Base-by-base conservation (phyloP, 805 yeast species). In the Starmerella roubikii region DNA sequence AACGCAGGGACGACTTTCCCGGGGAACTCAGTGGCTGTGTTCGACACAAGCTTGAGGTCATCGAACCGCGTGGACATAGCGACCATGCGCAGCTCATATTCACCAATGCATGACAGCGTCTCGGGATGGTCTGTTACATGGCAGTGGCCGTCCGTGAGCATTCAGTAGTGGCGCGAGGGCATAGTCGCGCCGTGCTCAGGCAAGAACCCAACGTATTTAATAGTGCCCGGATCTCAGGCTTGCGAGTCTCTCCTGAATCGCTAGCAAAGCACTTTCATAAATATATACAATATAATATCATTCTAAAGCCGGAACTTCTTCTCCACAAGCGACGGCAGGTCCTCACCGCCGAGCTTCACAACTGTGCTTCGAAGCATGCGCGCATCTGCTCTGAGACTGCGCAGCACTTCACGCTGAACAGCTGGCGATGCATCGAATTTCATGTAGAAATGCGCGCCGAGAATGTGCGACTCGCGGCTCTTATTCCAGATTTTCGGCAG, bases 391-490 rank as follows among this genome's bases (percentile, higher is more conserved):
- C 78, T 75, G 47, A 88, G 62, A 3, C 91, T 74, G 61, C 93
- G 71, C 47, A 76, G 61, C 41, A 91, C 73, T 62, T 85, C 94
- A 35, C 77, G 71, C 59, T 88, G 96, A 8, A 83, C 96, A 27
- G 78, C 75, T 13, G 88, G 70, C 32, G 91, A 78, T 1, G 85
- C 70, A 57, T 91, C 97, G 56, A 88, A 91, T 17, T 81, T 66
- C 76, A 88, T 74, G 42, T 80, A 60, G 53, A 91, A 88, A 52
- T 83, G 86, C 42, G 79, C 77, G 2, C 96, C 97, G 56, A 83
- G 86, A 56, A 83, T 83, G 60, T 86, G 93, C 44, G 74, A 70
- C 55, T 86, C 93, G 54, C 85, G 93, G 54, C 84, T 84, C 55
- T 82, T 82, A 48, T 76, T 74, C 61, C 82, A 70, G 44, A 88